These are phyloP conservation scores for Kodamaea anthophila DNA, from an alignment of 1,139 yeast genomes.

Conservation along the genomic window DNA sequence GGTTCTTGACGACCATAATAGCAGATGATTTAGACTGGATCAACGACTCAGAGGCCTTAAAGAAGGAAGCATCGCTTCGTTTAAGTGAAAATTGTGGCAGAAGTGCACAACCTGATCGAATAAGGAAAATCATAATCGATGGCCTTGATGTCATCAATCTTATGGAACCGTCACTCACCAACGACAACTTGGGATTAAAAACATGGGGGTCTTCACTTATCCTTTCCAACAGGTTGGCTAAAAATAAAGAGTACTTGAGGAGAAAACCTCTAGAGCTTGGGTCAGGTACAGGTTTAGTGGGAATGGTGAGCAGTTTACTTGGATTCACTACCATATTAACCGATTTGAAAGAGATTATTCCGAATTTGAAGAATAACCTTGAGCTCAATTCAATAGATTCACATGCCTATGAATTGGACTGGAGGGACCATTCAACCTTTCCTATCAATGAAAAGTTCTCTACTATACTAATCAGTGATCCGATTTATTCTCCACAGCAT, in stretches of 20 bases:
- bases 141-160: conserved; percentile 37
- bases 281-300: conserved; percentile 89
- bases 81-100: conserved; percentile 84
- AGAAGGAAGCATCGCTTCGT: conserved; percentile 54
- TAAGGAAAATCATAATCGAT: conserved; percentile 40
- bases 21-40: conserved; percentile 54
- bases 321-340: conserved; percentile 57
- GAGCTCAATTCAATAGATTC: conserved; percentile 37
- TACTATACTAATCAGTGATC: conserved; percentile 75
- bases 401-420: conserved; percentile 53
- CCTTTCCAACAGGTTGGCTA: conserved; percentile 50
- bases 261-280: conserved; percentile 73
- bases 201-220: conserved; percentile 94
- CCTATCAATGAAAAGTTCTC: conserved; percentile 33
- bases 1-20: conserved; percentile 63
- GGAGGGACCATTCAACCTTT: conserved; percentile 57
- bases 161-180: conserved; percentile 79
- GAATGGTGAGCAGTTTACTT: conserved; percentile 53
- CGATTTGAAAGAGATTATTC: conserved; percentile 71
- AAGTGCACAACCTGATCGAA: conserved; percentile 72
- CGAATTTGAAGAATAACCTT: conserved; percentile 58
- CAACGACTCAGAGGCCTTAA: conserved; percentile 32
- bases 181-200: conserved; percentile 82
- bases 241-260: conserved; percentile 16
- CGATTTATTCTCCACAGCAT: conserved; percentile 77